phyloP scores from a whole-genome alignment of 2,329 filamentous ascomycete genomes.

The Purpureocillium takamizusanense region DNA sequence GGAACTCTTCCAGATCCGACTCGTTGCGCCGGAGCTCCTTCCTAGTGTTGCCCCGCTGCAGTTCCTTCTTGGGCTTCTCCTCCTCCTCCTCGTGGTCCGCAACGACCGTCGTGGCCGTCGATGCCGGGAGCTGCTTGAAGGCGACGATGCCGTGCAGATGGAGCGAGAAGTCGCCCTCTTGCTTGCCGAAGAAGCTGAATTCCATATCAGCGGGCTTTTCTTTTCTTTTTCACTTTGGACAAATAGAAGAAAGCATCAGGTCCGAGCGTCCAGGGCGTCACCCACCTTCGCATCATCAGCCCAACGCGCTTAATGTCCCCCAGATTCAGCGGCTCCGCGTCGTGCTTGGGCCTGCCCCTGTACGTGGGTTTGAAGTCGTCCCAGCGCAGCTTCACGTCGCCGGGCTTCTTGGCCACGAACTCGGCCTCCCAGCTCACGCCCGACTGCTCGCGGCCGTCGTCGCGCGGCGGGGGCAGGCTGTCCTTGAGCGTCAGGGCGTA shows the following conservation, averaged over 20 bases:
- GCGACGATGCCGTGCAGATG: slow-evolving; percentile 20
- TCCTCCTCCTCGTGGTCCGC: slow-evolving; percentile 7
- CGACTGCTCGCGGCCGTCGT: slow-evolving; percentile 62
- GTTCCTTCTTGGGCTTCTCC: slow-evolving; percentile 6
- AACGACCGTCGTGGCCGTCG: not conserved
- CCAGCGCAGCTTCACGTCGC: slow-evolving; percentile 52
- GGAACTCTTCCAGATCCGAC: not conserved
- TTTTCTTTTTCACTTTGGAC: no score
- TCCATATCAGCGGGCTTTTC: no score
- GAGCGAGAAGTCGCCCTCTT: slow-evolving; percentile 55
- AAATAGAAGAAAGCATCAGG: no score
- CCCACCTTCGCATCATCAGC: slow-evolving; percentile 73
- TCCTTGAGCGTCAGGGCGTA: slow-evolving; percentile 75
- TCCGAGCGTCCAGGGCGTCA: slow-evolving; percentile 7
- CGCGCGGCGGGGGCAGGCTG: slow-evolving; percentile 43
- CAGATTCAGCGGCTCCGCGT: slow-evolving; percentile 50
- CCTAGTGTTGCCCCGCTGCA: no score
- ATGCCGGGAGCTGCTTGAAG: slow-evolving; percentile 7
- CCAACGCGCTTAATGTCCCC: slow-evolving; percentile 56
- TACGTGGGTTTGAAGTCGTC: slow-evolving; percentile 61
- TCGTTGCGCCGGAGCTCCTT: slow-evolving; percentile 7
- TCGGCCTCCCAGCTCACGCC: slow-evolving; percentile 67
- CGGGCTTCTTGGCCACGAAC: slow-evolving; percentile 34
- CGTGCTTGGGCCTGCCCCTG: slow-evolving; percentile 54
- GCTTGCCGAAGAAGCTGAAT: slow-evolving; percentile 63